Percentiles rank a stretch among this genome's conserved stretches.
Evolutionary conservation across 2,329 filamentous ascomycete genomes (phyloP).

Genomic region (Fusarium aywerte): DNA sequence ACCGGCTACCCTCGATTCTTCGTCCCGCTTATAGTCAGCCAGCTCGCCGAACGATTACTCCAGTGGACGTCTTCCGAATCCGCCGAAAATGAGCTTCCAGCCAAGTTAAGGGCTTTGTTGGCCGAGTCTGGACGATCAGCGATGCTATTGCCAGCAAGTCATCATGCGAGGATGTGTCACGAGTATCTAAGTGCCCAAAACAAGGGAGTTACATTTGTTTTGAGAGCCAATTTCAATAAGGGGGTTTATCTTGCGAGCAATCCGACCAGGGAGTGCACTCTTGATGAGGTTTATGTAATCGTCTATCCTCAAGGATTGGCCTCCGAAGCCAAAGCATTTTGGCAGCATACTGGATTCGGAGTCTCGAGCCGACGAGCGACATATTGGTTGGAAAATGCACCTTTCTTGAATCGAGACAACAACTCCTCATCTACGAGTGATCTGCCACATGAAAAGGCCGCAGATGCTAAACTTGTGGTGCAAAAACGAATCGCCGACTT

Average conservation of each 20-base stretch:
- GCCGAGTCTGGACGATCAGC: neutral
- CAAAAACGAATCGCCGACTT: constrained; percentile 36
- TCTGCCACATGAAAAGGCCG: constrained; percentile 12
- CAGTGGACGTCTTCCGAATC: constrained; percentile 14
- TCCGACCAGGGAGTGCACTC: neutral
- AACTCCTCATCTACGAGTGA: neutral
- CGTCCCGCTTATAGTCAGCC: constrained; percentile 38
- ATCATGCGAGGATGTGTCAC: constrained; percentile 29
- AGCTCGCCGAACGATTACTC: constrained; percentile 36
- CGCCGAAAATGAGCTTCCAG: neutral
- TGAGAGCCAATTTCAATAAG: constrained; percentile 28
- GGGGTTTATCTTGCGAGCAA: neutral
- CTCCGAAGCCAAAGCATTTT: constrained; percentile 45
- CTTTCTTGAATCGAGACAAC: constrained; percentile 21
- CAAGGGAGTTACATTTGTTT: neutral
- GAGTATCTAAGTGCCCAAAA: constrained; percentile 28
- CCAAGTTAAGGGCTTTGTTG: neutral
- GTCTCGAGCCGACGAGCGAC: constrained; percentile 46
- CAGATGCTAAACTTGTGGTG: constrained; percentile 20
- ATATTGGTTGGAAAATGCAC: constrained; percentile 42
- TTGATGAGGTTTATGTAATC: constrained; percentile 30
- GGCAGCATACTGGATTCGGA: constrained; percentile 48
- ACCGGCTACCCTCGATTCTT: constrained; percentile 48
- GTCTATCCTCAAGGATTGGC: constrained; percentile 27
- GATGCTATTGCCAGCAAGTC: constrained; percentile 30